A percentile compares a stretch with the other conserved stretches of the same genome.
Evolutionary conservation across 345 rosid genomes (phyloP).

Genomic region (Reutealis trisperma): DNA sequence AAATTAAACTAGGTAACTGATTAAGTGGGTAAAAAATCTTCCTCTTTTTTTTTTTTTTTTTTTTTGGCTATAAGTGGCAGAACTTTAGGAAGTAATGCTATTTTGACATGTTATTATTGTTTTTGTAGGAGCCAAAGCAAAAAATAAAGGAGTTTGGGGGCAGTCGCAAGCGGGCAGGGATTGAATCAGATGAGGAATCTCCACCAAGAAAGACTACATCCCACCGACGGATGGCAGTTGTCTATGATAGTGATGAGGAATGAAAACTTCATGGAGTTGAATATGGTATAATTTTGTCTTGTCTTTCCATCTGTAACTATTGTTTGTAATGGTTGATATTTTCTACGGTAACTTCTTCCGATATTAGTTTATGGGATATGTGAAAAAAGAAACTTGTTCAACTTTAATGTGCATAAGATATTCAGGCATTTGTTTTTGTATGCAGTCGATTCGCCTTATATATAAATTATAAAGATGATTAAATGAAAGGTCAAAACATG

Average conservation of each 20-base stretch:
- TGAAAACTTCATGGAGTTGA: constrained; percentile 13
- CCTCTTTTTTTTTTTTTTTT: not conserved
- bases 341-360: not conserved
- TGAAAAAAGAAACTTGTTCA: too few species aligned
- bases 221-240: constrained; percentile 83
- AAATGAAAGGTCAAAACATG: too few species aligned
- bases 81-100: not conserved
- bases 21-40: not conserved
- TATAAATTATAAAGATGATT: too few species aligned
- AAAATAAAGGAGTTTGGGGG: constrained; percentile 53
- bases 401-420: too few species aligned
- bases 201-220: constrained; percentile 71
- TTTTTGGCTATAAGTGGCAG: not conserved
- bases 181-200: constrained; percentile 91
- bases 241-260: constrained; percentile 93
- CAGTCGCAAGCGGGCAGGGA: constrained; percentile 65
- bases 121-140: constrained; percentile 58
- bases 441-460: too few species aligned
- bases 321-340: not conserved
- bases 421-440: too few species aligned
- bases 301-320: not conserved
- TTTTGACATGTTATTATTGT: not conserved
- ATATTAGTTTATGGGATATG: not conserved
- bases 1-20: too few species aligned
- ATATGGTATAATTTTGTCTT: not conserved